phyloP scores from a whole-genome alignment of 2,329 filamentous ascomycete species.

The Chaetothyriales sp. region DNA sequence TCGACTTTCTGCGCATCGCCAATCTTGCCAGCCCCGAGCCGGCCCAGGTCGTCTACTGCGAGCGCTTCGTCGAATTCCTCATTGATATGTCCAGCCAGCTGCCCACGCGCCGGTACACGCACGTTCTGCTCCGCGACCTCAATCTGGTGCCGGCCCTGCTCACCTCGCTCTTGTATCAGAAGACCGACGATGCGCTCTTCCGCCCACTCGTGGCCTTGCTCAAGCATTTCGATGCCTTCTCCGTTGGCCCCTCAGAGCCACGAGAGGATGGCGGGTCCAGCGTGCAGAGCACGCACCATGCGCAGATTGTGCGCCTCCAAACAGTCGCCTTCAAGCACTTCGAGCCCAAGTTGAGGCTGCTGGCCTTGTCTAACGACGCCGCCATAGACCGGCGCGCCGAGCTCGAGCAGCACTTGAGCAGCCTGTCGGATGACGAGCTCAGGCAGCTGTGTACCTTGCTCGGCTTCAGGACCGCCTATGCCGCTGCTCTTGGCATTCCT shows the following conservation, averaged over 20 bases:
- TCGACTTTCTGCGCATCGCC: conserved; percentile 67
- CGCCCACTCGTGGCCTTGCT: conserved; percentile 71
- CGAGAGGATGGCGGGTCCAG: conserved; percentile 58
- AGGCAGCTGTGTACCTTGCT: conserved; percentile 54
- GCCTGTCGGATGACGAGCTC: conserved; percentile 63
- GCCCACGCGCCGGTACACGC: conserved; percentile 86
- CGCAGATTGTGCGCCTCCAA: conserved; percentile 64
- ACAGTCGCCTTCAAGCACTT: conserved; percentile 66
- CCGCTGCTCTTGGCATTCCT: conserved; percentile 55
- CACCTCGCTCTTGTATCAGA: conserved; percentile 64
- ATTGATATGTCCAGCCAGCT: conserved; percentile 85
- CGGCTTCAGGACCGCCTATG: conserved; percentile 71
- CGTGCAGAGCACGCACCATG: conserved; percentile 68
- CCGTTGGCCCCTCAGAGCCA: conserved; percentile 82
- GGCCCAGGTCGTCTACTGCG: conserved; percentile 66
- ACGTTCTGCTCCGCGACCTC: conserved; percentile 71
- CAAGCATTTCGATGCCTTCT: conserved; percentile 74
- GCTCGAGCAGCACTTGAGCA: conserved; percentile 59
- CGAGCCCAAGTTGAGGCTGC: conserved; percentile 76
- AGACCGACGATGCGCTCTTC: conserved; percentile 61
- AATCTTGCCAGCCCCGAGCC: conserved; percentile 36
- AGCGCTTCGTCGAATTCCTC: conserved; percentile 83
- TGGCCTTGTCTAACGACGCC: conserved; percentile 84
- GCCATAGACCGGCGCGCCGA: conserved; percentile 71
- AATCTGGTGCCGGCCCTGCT: conserved; percentile 66